Evolutionary conservation across 768 basidiomycete species (phyloP), one percentile per base, ranked within the genome.

Genomic region (Serendipita sp.): DNA sequence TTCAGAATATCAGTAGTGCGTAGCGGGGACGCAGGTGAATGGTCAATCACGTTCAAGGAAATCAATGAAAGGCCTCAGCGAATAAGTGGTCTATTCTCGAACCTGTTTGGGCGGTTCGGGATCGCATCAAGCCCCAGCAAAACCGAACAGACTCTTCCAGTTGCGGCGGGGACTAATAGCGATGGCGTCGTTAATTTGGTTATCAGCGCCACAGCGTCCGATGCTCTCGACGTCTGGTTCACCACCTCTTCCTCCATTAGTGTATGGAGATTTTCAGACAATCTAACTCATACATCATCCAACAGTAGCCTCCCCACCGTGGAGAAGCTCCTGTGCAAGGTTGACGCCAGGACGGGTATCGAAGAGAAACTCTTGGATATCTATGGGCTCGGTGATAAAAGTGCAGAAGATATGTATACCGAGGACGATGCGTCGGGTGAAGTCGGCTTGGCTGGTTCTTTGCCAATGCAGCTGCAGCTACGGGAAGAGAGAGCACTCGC

Each of bases 211-310:
- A 67, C 71, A 61, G 77, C 76, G 20, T 66, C 75, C 20, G 75
- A 78, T 17, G 81, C 81, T 13, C 72, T 75, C 64, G 78, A 84
- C 51, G 70, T 90, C 13, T 90, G 86, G 84, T 81, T 79, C 11
- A 73, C 88, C 42, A 80, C 85, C 2, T 84, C 85, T 60, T 82
- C 80, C 17, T 75, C 80, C 16, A 69, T 90, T 34, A 86, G 88
- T 68, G 79, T 77, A 64, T 91, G 88, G 88, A 80, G 76, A 31
- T 75, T 86, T 74, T 78, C 78, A 51, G 53, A 58, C 30, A 58
- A 31, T n/a, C 9, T 58, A 1, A 31, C 53, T 7, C 53, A 58
- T 11, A 17, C 45, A 5, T 50, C 45, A 7, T 58, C 53, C 22
- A 58, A 9, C 22, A 33, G 24, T 24, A 58, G 31, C 31, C 22